Evolutionary conservation across 768 basidiomycete species (phyloP), one percentile per base, ranked within the genome.

Genomic region (Suillus spraguei): DNA sequence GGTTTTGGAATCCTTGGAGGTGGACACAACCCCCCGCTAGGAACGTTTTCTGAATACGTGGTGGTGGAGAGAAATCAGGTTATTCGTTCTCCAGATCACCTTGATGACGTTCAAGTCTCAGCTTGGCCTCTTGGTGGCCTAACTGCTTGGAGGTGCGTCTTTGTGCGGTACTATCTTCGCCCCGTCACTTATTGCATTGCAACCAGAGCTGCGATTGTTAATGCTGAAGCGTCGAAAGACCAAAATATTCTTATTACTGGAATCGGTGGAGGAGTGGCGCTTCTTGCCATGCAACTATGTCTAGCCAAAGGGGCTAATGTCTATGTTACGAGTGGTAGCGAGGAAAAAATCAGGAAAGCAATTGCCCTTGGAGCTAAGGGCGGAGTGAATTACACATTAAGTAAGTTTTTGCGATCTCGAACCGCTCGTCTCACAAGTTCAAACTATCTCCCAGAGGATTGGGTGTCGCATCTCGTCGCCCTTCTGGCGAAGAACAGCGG

Each of bases 261-360:
- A 20, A 85, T 91, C 50, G 92, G 92, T 28, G 93, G 93, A 22
- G 93, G 94, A 14, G 94, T 95, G 44, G 94, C 94, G 0, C 79
- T 95, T 35, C 68, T 86, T 46, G 87, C 90, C 0, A 75, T 94
- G 64, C 92, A 95, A 72, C 74, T 94, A 10, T 90, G 87, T 71
- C 68, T 93, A 4, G 92, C 90, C 0, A 82, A 82, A 60, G 90
- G 93, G 35, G 89, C 91, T 1, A 83, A 83, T 39, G 91, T 94
- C n/a, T 95, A 88, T 72, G 91, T 94, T 28, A 91, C 94, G 5
- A 92, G 90, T 65, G 84, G 90, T 10, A 85, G 74, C 52, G 78
- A 81, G 33, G 84, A 85, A 10, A 95, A 95, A 78, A 86, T 95
- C 54, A 73, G 78, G 55, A 85, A 82, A 61, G 92, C 92, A 0